Percentiles rank a stretch among this genome's conserved stretches.
Evolutionary conservation across 371 early-diverging fungal genomes (phyloP).

Genomic region (Syncephalastrum contaminatum): DNA sequence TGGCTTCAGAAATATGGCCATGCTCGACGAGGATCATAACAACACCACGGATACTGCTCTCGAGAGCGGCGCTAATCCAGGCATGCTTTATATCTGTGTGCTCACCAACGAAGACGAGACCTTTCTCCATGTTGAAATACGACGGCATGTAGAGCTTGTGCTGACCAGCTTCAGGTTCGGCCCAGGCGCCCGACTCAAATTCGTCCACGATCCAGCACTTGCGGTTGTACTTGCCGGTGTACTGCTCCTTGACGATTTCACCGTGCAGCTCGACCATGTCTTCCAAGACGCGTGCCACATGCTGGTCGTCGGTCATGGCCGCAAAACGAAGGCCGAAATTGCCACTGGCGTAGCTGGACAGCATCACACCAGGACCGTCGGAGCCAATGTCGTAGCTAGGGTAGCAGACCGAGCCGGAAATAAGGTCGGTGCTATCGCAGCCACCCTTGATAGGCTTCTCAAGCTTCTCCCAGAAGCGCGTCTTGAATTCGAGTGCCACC

Average conservation of each 20-base stretch:
- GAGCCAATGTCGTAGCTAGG: conserved; percentile 28
- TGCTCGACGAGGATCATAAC: conserved; percentile 30
- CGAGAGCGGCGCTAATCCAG: conserved; percentile 32
- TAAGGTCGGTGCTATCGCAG: conserved; percentile 28
- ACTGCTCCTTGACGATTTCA: conserved; percentile 27
- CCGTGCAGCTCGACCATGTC: conserved; percentile 35
- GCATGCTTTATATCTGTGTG: conserved; percentile 37
- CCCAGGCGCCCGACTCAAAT: conserved; percentile 32
- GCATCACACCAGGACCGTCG: conserved; percentile 30
- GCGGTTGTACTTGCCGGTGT: conserved; percentile 29
- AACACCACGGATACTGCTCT: conserved; percentile 33
- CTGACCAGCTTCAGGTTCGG: conserved; percentile 22
- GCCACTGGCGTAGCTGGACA: conserved; percentile 30
- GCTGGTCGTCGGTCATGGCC: conserved; percentile 34
- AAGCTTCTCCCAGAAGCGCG: conserved; percentile 35
- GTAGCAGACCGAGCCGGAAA: conserved; percentile 22
- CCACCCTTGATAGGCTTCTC: conserved; percentile 33
- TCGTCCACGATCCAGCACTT: conserved; percentile 27
- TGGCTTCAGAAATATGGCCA: conserved; percentile 36
- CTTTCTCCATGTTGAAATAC: conserved; percentile 26
- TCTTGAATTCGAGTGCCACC: conserved; percentile 29
- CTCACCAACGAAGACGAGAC: conserved; percentile 34
- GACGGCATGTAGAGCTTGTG: conserved; percentile 35
- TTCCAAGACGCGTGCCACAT: conserved; percentile 26
- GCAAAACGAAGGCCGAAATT: conserved; percentile 24